Conservation (phyloP, 1,284 basidiomycete species). For the Crucibulum cyathiforme region DNA sequence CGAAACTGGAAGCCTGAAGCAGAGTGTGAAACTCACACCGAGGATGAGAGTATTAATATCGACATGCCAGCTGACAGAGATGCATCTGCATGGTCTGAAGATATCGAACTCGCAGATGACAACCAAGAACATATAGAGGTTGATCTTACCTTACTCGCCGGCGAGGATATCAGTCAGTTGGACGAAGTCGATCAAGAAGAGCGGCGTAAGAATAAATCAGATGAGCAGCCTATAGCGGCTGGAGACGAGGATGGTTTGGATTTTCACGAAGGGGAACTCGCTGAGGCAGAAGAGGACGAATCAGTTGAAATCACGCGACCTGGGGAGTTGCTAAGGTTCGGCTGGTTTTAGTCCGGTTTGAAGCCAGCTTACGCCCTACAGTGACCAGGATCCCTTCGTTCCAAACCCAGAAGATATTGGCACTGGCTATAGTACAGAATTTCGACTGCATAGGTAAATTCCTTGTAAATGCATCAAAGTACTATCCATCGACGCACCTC, state of each 20-base stretch:
- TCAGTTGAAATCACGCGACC: too few relatives aligned
- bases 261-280: background rate
- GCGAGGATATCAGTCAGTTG: conserved; percentile 54
- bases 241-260: conserved; percentile 15
- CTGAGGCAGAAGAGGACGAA: background rate
- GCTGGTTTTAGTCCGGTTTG: too few relatives aligned
- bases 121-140: conserved; percentile 50
- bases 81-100: conserved; percentile 16
- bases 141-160: conserved; percentile 58
- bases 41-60: conserved; percentile 9
- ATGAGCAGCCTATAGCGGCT: conserved; percentile 28
- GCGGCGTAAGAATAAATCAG: conserved; percentile 28
- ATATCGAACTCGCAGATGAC: conserved; percentile 11
- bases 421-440: too few relatives aligned
- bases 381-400: too few relatives aligned
- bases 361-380: too few relatives aligned
- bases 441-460: too few relatives aligned
- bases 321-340: too few relatives aligned
- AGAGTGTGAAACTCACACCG: conserved; percentile 2
- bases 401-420: too few relatives aligned
- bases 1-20: conserved; percentile 60
- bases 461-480: too few relatives aligned
- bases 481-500: too few relatives aligned
- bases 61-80: background rate
- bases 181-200: conserved; percentile 49